phyloP scores from a whole-genome alignment of 202 grass and related monocot species.

The Dendrocalamus latiflorus region DNA sequence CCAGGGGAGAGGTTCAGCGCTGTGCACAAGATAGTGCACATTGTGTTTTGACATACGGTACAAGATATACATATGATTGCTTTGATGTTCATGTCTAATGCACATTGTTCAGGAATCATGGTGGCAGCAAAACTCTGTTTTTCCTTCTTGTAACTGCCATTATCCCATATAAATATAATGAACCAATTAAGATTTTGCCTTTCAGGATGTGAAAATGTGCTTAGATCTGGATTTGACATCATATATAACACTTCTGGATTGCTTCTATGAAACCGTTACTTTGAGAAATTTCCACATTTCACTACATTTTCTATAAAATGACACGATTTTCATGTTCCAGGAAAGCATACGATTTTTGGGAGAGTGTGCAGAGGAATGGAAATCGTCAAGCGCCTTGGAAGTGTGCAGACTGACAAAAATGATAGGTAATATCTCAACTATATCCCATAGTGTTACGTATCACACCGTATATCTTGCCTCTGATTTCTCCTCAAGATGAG shows the following conservation, averaged over 20 bases:
- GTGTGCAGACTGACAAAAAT: slow-evolving; percentile 94
- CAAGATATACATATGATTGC: background rate
- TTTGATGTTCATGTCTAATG: background rate
- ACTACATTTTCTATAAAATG: background rate
- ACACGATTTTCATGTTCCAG: slow-evolving; percentile 31
- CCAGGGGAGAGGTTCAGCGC: background rate
- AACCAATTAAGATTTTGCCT: background rate
- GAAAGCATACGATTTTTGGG: slow-evolving; percentile 97
- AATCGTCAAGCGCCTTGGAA: slow-evolving; percentile 89
- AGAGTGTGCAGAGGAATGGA: slow-evolving; percentile 88
- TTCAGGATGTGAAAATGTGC: background rate
- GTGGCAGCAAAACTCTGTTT: background rate
- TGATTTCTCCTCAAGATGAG: background rate
- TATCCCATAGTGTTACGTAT: background rate
- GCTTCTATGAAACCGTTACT: background rate
- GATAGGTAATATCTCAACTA: slow-evolving; percentile 46
- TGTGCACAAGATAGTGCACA: too few relatives aligned
- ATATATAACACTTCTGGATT: background rate
- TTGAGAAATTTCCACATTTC: background rate
- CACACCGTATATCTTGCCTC: background rate
- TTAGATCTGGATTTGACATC: slow-evolving; percentile 7
- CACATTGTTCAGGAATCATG: too few relatives aligned
- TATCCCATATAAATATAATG: background rate
- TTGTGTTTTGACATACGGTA: too few relatives aligned
- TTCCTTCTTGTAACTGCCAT: background rate